Conservation (phyloP, 163 green algal species). For the Botryococcus braunii region DNA sequence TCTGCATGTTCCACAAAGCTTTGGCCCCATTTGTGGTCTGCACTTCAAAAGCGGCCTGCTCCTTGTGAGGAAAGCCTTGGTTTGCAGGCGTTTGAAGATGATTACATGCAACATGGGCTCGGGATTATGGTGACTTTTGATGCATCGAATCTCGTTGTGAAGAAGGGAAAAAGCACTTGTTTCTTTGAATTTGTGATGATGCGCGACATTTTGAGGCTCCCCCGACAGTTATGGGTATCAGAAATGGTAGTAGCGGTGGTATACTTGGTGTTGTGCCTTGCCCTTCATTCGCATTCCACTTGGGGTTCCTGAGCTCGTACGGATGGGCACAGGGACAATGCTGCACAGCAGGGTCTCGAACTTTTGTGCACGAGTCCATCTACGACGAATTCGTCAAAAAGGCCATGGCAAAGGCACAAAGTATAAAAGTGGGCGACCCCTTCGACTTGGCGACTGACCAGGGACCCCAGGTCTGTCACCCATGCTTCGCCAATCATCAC, state of each 20-base stretch:
- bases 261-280: not conserved
- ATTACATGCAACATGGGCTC: too few relatives aligned
- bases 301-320: not conserved
- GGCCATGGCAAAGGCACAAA: constrained; percentile 27
- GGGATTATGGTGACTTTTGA: too few relatives aligned
- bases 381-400: constrained; percentile 64
- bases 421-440: constrained; percentile 56
- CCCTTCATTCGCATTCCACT: constrained; percentile 19
- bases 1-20: too few relatives aligned
- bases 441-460: constrained; percentile 48
- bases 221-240: not conserved
- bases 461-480: constrained; percentile 52
- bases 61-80: too few relatives aligned
- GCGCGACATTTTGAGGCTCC: not conserved
- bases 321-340: constrained; percentile 24
- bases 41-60: too few relatives aligned
- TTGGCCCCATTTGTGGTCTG: too few relatives aligned
- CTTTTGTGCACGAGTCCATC: constrained; percentile 55
- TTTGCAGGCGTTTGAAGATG: too few relatives aligned
- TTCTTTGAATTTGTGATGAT: not conserved
- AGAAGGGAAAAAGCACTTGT: too few relatives aligned
- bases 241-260: too few relatives aligned
- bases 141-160: too few relatives aligned
- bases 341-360: constrained; percentile 43
- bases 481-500: too few relatives aligned